Conservation (phyloP, 768 basidiomycete genomes). For the Boletus tomentosulus region DNA sequence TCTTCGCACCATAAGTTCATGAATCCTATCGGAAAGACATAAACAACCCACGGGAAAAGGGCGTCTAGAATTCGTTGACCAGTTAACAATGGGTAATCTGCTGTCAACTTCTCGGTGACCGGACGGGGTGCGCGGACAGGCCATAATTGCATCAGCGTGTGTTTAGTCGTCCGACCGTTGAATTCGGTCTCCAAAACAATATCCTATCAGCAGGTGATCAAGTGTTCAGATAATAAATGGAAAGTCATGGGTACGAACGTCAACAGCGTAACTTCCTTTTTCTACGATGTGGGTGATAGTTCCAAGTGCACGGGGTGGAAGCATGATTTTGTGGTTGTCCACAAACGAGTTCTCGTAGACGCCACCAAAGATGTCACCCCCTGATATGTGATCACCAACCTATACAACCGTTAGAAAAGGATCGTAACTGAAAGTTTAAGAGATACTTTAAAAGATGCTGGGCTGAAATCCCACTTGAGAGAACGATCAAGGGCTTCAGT, state of each 20-base stretch:
- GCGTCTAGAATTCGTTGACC: slow-evolving; percentile 97
- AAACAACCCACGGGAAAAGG: slow-evolving; percentile 76
- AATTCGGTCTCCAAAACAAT: slow-evolving; percentile 97
- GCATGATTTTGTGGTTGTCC: slow-evolving; percentile 96
- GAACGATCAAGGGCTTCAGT: slow-evolving; percentile 89
- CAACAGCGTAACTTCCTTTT: slow-evolving; percentile 88
- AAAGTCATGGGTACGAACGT: slow-evolving; percentile 48
- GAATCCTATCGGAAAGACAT: background rate
- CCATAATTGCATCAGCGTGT: slow-evolving; percentile 98
- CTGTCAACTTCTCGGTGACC: slow-evolving; percentile 91
- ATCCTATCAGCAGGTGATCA: slow-evolving; percentile 50
- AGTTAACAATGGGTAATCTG: slow-evolving; percentile 86
- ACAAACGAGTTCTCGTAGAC: slow-evolving; percentile 98
- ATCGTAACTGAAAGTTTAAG: background rate
- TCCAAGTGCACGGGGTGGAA: slow-evolving; percentile 89
- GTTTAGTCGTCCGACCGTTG: slow-evolving; percentile 88
- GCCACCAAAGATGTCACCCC: slow-evolving; percentile 92
- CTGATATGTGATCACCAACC: slow-evolving; percentile 96
- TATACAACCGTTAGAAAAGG: slow-evolving; percentile 27
- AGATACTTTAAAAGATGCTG: slow-evolving; percentile 67
- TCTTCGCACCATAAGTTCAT: slow-evolving; percentile 33
- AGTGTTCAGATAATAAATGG: background rate
- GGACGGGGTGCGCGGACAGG: slow-evolving; percentile 97
- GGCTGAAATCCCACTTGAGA: slow-evolving; percentile 93
- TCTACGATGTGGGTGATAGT: slow-evolving; percentile 92